Evolutionary conservation across 2,329 filamentous ascomycete genomes (phyloP).

Genomic region (Zasmidium cellare): DNA sequence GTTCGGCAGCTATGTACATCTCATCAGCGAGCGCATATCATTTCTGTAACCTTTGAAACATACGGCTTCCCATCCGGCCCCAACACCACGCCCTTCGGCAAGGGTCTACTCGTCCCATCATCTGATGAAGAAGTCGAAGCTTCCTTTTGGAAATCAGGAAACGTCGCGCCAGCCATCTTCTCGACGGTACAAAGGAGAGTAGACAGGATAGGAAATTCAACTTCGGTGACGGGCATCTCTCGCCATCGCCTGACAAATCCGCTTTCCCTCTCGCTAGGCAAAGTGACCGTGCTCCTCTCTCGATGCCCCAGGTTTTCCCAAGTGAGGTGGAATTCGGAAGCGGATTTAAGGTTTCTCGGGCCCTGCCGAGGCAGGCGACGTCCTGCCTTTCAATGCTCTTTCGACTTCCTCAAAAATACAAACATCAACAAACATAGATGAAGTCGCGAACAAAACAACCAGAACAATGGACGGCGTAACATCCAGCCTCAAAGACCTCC

Average conservation of each 20-base stretch:
- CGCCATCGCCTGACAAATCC: conserved; percentile 24
- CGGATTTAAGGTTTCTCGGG: neutral
- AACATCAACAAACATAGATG: conserved; percentile 2
- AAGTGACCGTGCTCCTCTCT: neutral
- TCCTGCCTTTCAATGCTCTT: no score
- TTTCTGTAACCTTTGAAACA: conserved; percentile 37
- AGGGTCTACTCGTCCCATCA: conserved; percentile 46
- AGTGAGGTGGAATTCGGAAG: neutral
- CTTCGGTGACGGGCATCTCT: conserved; percentile 37
- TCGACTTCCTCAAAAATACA: neutral
- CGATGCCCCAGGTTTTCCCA: neutral
- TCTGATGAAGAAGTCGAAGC: conserved; percentile 29
- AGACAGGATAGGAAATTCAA: conserved; percentile 40
- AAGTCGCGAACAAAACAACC: neutral
- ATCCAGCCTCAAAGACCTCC: conserved; percentile 23
- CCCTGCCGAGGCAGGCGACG: neutral
- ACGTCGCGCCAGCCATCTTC: conserved; percentile 38
- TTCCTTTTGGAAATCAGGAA: conserved; percentile 31
- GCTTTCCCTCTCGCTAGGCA: no score
- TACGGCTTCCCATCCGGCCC: conserved; percentile 84
- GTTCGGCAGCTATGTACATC: conserved; percentile 62
- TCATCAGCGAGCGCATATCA: neutral
- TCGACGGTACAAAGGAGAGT: conserved; percentile 40
- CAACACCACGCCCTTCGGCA: conserved; percentile 71
- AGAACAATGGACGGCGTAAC: conserved; percentile 30